Percentiles rank a stretch among this genome's conserved stretches.
Evolutionary conservation across 352 stramenopile species (phyloP).

Genomic region (Pythium rhizo-oryzae): DNA sequence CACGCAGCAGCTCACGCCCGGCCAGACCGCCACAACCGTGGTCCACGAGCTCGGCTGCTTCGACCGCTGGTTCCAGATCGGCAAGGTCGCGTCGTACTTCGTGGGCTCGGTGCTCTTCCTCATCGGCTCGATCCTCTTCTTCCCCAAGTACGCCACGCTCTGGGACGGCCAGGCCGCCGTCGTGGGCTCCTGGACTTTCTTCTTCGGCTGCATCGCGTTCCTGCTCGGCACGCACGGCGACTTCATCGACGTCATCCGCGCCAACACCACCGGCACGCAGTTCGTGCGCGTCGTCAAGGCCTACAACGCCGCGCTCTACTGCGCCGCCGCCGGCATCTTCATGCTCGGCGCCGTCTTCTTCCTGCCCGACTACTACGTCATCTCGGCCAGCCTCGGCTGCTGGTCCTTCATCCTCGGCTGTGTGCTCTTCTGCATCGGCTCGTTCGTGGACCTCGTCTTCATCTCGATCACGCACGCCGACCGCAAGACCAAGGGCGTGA

Average conservation of each 20-base stretch:
- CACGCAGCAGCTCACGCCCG: conserved; percentile 32
- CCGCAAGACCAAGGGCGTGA: conserved; percentile 43
- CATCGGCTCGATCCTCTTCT: conserved; percentile 80
- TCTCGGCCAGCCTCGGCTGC: conserved; percentile 65
- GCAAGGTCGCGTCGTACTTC: conserved; percentile 56
- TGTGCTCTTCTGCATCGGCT: conserved; percentile 61
- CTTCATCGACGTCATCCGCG: conserved; percentile 67
- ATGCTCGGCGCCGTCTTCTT: conserved; percentile 82
- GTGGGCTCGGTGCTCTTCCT: conserved; percentile 75
- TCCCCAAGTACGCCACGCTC: conserved; percentile 67
- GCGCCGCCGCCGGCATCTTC: conserved; percentile 72
- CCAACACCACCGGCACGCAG: conserved; percentile 49
- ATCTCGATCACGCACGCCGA: conserved; percentile 65
- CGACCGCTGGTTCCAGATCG: conserved; percentile 58
- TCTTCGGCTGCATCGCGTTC: conserved; percentile 77
- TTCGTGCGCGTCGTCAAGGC: conserved; percentile 57
- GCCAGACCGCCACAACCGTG: conserved; percentile 12
- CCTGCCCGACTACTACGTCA: conserved; percentile 71
- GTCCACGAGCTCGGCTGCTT: conserved; percentile 28
- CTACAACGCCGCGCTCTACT: conserved; percentile 65
- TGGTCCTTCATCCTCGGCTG: conserved; percentile 77
- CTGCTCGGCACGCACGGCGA: conserved; percentile 68
- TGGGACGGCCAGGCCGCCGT: conserved; percentile 62
- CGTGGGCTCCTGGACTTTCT: conserved; percentile 69
- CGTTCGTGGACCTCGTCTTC: conserved; percentile 68